Evolutionary conservation across 164 flowering plant genomes (phyloP).

Genomic region (Magnolia sinica): DNA sequence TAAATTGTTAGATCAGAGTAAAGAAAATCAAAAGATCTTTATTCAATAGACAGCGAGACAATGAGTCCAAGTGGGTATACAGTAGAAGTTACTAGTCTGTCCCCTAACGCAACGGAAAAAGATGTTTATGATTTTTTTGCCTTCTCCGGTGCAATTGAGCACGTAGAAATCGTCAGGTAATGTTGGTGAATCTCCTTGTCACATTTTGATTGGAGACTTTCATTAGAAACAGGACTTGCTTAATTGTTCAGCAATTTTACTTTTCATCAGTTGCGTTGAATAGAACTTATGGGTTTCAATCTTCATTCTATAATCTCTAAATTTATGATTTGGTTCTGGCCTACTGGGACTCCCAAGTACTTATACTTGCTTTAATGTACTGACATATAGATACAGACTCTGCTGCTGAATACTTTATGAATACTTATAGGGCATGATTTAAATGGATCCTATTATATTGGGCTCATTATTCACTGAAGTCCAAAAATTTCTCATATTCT

Average conservation of each 20-base stretch:
- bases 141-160: slow-evolving; percentile 62
- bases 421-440: too few species aligned
- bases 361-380: too few species aligned
- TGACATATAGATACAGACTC: too few species aligned
- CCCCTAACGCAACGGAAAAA: slow-evolving; percentile 72
- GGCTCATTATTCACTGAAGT: too few species aligned
- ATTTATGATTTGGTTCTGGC: too few species aligned
- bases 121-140: slow-evolving; percentile 71
- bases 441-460: too few species aligned
- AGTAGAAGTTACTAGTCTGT: slow-evolving; percentile 63
- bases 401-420: too few species aligned
- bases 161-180: slow-evolving; percentile 72
- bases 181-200: background rate
- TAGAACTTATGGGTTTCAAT: too few species aligned
- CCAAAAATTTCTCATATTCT: too few species aligned
- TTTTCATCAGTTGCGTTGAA: too few species aligned
- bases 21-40: background rate
- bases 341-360: too few species aligned
- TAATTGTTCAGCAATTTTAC: background rate
- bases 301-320: too few species aligned
- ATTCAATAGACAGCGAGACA: background rate
- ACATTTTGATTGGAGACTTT: background rate
- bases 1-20: background rate
- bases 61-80: slow-evolving; percentile 58
- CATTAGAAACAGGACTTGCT: background rate